Percentiles rank a stretch among this genome's conserved stretches.
These are phyloP conservation scores for Fraxinus sp. DNA, from an alignment of 305 asterid species.

Conservation along the genomic window DNA sequence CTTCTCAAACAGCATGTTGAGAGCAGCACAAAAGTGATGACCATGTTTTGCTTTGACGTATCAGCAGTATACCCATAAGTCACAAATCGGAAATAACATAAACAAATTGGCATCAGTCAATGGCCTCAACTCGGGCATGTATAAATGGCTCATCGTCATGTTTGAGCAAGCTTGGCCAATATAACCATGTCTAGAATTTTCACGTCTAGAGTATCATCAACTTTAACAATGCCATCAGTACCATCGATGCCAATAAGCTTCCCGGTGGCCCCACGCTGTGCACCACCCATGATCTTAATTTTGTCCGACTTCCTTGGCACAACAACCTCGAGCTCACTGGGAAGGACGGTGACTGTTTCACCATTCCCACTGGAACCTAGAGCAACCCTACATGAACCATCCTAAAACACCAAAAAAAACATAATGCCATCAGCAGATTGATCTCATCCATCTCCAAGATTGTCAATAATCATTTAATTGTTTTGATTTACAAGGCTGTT, in stretches of 20 bases:
- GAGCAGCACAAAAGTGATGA: background rate
- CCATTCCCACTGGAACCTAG: conserved; percentile 81
- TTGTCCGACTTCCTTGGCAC: conserved; percentile 74
- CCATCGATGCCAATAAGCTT: conserved; percentile 93
- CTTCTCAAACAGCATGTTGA: background rate
- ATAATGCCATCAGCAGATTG: conserved; percentile 4
- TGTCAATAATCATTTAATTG: background rate
- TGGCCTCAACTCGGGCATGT: background rate
- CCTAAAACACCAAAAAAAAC: conserved; percentile 40
- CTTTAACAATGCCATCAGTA: conserved; percentile 85
- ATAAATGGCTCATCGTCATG: conserved; percentile 22
- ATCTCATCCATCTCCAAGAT: background rate
- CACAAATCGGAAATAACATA: background rate
- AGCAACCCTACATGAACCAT: conserved; percentile 76
- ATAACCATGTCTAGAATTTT: conserved; percentile 74
- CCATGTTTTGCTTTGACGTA: background rate
- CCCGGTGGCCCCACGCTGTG: conserved; percentile 82
- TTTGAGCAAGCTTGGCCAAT: conserved; percentile 65
- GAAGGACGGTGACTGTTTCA: conserved; percentile 53
- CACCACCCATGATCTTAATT: conserved; percentile 88
- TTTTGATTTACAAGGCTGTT: background rate
- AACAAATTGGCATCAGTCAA: background rate
- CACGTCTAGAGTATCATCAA: conserved; percentile 76
- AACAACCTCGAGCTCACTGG: conserved; percentile 67
- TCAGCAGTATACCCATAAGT: background rate